Evolutionary conservation across 805 yeast genomes (phyloP).

Genomic region (Pichia exigua): DNA sequence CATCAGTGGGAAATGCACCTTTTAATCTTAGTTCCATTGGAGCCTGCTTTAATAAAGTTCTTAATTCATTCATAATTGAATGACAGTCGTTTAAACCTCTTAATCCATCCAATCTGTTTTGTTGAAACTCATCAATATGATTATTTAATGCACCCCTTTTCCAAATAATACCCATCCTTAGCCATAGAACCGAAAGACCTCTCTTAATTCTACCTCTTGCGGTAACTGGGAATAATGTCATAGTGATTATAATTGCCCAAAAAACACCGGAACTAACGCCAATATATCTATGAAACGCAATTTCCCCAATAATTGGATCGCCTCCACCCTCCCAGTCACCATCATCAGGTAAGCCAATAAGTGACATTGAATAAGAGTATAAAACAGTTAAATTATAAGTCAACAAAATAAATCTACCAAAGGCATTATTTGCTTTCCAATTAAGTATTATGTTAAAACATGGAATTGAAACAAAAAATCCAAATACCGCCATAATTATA

Average conservation of each 20-base stretch:
- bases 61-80: constrained; percentile 51
- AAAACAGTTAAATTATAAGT: constrained; percentile 74
- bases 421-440: constrained; percentile 58
- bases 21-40: constrained; percentile 69
- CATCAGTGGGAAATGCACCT: constrained; percentile 55
- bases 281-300: constrained; percentile 70
- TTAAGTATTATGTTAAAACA: constrained; percentile 52
- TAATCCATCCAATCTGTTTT: constrained; percentile 33
- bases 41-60: constrained; percentile 55
- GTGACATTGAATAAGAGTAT: constrained; percentile 60
- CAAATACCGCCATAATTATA: constrained; percentile 40
- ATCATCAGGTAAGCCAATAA: constrained; percentile 37
- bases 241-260: constrained; percentile 69
- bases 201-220: constrained; percentile 62
- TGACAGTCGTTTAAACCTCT: constrained; percentile 38
- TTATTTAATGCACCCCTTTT: constrained; percentile 60
- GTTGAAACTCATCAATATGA: constrained; percentile 23
- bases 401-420: constrained; percentile 61
- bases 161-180: constrained; percentile 76
- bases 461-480: constrained; percentile 40
- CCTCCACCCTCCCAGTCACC: constrained; percentile 64
- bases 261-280: constrained; percentile 66
- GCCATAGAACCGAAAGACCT: constrained; percentile 65
- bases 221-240: constrained; percentile 62
- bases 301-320: constrained; percentile 58